These are phyloP conservation scores for Boletellus emodensis DNA, from an alignment of 768 basidiomycete species.

Conservation along the genomic window DNA sequence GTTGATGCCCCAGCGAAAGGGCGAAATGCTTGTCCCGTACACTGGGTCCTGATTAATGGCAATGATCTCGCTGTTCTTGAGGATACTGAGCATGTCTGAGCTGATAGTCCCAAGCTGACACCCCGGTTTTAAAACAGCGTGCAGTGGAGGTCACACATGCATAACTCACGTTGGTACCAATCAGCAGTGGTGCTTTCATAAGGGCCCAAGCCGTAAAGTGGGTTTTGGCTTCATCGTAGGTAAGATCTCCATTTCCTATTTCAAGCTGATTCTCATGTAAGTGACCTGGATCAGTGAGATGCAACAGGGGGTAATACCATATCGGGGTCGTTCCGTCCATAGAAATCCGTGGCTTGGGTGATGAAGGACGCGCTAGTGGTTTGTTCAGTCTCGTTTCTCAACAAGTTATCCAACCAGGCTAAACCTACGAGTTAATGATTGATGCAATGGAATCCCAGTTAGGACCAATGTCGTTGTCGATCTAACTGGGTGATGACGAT, in stretches of 20 bases:
- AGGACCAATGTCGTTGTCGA: constrained; percentile 28
- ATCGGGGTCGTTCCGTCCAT: constrained; percentile 63
- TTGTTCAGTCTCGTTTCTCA: neutral
- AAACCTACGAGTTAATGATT: constrained; percentile 51
- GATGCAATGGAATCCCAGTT: constrained; percentile 48
- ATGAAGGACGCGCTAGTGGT: constrained; percentile 55
- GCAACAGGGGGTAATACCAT: constrained; percentile 38
- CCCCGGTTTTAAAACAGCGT: neutral
- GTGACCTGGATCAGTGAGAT: neutral
- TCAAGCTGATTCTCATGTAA: constrained; percentile 40
- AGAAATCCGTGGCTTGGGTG: constrained; percentile 58
- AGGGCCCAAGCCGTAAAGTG: constrained; percentile 72
- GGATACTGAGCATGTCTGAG: constrained; percentile 47
- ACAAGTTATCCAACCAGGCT: neutral
- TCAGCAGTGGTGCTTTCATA: constrained; percentile 62
- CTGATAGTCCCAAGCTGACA: constrained; percentile 48
- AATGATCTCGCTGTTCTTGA: constrained; percentile 59
- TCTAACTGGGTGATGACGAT: constrained; percentile 1
- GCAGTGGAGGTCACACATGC: neutral
- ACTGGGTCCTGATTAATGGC: constrained; percentile 66
- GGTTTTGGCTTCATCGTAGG: constrained; percentile 58
- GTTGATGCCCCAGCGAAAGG: constrained; percentile 65
- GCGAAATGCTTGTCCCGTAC: constrained; percentile 57
- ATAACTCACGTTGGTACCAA: constrained; percentile 51
- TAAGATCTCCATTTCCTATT: constrained; percentile 60